Base-by-base conservation (phyloP, 2,329 filamentous ascomycete species). In the Aspergillus viridinutans region DNA sequence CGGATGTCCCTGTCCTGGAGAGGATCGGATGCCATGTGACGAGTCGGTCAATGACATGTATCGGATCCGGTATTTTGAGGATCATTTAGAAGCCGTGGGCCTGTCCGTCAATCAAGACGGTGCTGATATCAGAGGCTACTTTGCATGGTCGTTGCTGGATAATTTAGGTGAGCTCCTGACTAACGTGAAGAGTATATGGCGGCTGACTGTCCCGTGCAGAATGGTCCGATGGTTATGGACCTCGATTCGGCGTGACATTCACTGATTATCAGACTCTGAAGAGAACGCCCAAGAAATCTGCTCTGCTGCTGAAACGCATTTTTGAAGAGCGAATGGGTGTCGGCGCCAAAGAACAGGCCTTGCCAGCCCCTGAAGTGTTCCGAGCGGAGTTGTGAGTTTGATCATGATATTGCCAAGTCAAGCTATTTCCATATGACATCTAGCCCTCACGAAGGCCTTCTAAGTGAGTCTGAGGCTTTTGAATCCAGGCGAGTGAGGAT, bases 391-490 rank as follows among this genome's bases (percentile, higher is more conserved):
- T 23, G 3, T 45, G 42, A 23, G 42, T 12, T 5, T 43, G 21
- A 43, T 43, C n/a, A 21, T 43, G 17, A 21, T 43, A 21, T 43
- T 12, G 17, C 12, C 14, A 17, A 14, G 14, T 35, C 32, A 17
- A 35, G 14, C 32, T 32, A 32, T n/a, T 32, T 28, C 26, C 26
- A 35, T 35, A 35, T 7, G 14, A 21, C 40, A 9, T 43, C 3
- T 45, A 45, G 7, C 17, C 21, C 26, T 58, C 38, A 61, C 26
- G 59, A 17, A 17, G 55, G 54, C 9, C 58, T 51, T 8, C 60
- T 67, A 3, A 79, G 60, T 1, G 75, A 71, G 64, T 78, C 74
- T 0, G 76, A 78, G 3, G 77, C 76, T 50, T 76, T 78, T 0
- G 76, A 78, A 47, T 79, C 75, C 4, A 79, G 61, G 14, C 74